Conservation (phyloP, 176 grass and related monocot species). For the Bolboschoenus planiculmis region DNA sequence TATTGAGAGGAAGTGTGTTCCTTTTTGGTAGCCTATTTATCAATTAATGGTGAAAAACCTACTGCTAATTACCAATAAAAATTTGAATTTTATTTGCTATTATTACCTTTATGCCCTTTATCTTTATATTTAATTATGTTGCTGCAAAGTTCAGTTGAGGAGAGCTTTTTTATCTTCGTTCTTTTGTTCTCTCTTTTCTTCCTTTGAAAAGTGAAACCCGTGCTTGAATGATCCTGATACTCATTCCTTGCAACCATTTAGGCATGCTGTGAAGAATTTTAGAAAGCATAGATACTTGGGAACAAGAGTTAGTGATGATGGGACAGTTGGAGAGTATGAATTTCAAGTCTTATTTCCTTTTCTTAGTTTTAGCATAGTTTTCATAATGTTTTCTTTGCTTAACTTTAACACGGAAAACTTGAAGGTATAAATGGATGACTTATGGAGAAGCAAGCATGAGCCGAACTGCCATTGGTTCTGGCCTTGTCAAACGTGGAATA, state of each 20-base stretch:
- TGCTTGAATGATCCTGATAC: not conserved
- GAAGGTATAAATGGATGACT: slow-evolving; percentile 95
- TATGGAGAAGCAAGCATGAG: slow-evolving; percentile 75
- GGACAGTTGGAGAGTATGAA: slow-evolving; percentile 86
- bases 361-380: slow-evolving; percentile 5
- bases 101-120: not conserved
- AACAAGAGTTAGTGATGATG: slow-evolving; percentile 61
- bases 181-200: too few relatives aligned
- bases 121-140: not conserved
- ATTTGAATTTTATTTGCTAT: not conserved
- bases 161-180: too few relatives aligned
- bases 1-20: not conserved
- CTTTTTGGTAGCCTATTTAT: not conserved
- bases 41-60: not conserved
- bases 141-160: not conserved
- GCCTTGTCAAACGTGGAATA: slow-evolving; percentile 66
- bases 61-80: not conserved
- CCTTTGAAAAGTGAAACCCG: not conserved
- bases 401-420: not conserved
- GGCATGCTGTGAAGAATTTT: slow-evolving; percentile 68
- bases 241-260: slow-evolving; percentile 5
- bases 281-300: slow-evolving; percentile 76
- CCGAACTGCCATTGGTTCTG: slow-evolving; percentile 75
- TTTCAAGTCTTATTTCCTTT: not conserved
- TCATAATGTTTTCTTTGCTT: not conserved